Conservation (phyloP, 352 stramenopile genomes). For the Peronospora belbahrii region DNA sequence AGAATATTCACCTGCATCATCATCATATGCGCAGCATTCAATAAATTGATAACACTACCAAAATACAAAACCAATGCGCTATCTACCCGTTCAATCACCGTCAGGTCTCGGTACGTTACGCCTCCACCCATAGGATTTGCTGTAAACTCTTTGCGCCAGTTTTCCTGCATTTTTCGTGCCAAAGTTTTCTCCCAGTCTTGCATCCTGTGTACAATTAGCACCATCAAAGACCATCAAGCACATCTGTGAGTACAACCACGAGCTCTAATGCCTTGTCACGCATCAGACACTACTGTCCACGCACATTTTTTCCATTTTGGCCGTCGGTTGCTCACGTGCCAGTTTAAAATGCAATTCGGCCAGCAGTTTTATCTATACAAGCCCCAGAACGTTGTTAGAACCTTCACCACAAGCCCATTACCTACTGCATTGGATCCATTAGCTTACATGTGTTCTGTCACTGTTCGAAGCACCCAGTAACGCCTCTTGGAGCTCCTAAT, state of each 20-base stretch:
- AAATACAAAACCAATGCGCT: background rate
- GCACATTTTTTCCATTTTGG: constrained; percentile 79
- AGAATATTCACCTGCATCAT: constrained; percentile 55
- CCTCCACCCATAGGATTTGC: constrained; percentile 52
- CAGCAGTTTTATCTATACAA: constrained; percentile 48
- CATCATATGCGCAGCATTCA: background rate
- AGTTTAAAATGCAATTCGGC: constrained; percentile 81
- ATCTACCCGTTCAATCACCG: constrained; percentile 50
- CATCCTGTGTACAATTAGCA: constrained; percentile 32
- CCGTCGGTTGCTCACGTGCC: constrained; percentile 53
- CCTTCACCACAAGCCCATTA: background rate
- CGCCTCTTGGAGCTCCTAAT: constrained; percentile 58
- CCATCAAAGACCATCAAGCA: constrained; percentile 9
- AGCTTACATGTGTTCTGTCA: constrained; percentile 40
- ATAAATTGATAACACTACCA: background rate
- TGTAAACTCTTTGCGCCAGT: constrained; percentile 62
- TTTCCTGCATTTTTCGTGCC: constrained; percentile 64
- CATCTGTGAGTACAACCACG: constrained; percentile 4
- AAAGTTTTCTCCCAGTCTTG: constrained; percentile 79
- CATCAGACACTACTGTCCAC: constrained; percentile 8
- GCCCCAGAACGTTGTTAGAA: constrained; percentile 13
- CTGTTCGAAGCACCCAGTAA: constrained; percentile 38
- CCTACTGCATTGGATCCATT: background rate
- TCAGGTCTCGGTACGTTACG: constrained; percentile 49
- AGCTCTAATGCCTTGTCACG: constrained; percentile 4